These are phyloP conservation scores for Rugiboletus extremiorientalis DNA, from an alignment of 1,284 basidiomycete species.

Conservation along the genomic window DNA sequence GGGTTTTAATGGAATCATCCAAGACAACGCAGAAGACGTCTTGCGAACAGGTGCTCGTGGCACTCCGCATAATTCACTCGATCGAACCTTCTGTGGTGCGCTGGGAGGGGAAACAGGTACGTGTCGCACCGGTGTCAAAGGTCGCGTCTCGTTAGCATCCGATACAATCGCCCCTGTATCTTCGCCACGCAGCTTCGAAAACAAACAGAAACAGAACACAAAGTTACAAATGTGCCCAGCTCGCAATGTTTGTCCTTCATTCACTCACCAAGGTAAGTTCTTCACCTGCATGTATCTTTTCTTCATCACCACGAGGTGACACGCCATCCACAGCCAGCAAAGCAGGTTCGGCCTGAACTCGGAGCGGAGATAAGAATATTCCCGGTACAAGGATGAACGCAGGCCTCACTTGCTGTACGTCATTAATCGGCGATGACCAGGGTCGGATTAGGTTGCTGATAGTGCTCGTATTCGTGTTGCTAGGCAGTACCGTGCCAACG, in stretches of 20 bases:
- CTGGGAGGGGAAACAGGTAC: constrained; percentile 21
- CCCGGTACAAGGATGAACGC: constrained; percentile 45
- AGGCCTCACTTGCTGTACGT: constrained; percentile 8
- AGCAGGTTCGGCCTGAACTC: constrained; percentile 11
- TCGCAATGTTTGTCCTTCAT: background rate
- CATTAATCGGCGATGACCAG: constrained; percentile 16
- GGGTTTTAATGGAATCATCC: constrained; percentile 24
- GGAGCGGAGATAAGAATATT: constrained; percentile 49
- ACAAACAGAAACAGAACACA: constrained; percentile 1
- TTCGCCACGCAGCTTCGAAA: constrained; percentile 10
- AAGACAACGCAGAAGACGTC: constrained; percentile 25
- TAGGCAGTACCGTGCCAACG: constrained; percentile 5
- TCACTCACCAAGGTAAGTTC: constrained; percentile 20
- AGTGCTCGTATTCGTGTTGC: constrained; percentile 2
- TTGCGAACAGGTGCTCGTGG: constrained; percentile 14
- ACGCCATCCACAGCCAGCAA: constrained; percentile 1
- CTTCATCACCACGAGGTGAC: constrained; percentile 18
- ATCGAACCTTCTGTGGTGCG: constrained; percentile 27
- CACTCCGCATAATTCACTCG: constrained; percentile 10
- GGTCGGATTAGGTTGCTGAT: constrained; percentile 1
- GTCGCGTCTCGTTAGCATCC: background rate
- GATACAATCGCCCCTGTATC: background rate
- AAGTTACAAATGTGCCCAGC: constrained; percentile 3
- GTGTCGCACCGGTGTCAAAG: constrained; percentile 26
- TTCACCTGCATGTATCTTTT: constrained; percentile 7